Conservation (phyloP, 805 yeast genomes). For the Schwanniomyces sp. region DNA sequence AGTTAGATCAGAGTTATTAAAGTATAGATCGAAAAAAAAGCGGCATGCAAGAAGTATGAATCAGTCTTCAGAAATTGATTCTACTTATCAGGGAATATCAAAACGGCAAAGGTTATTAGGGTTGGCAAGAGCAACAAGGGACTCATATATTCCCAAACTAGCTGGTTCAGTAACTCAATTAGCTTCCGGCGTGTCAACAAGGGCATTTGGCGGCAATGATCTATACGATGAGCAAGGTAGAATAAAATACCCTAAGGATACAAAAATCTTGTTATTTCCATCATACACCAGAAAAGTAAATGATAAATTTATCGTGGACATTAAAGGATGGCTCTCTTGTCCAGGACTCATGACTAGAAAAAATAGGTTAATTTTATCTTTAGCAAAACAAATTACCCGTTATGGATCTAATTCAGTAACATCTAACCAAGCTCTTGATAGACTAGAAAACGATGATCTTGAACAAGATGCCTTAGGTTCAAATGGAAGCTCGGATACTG, state of each 20-base stretch:
- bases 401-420: slow-evolving; percentile 17
- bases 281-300: slow-evolving; percentile 30
- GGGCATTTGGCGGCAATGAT: slow-evolving; percentile 25
- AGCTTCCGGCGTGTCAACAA: slow-evolving; percentile 45
- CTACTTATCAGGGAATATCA: slow-evolving; percentile 11
- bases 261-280: slow-evolving; percentile 53
- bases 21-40: slow-evolving; percentile 4
- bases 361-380: slow-evolving; percentile 63
- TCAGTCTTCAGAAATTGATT: not conserved
- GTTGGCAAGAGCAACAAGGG: slow-evolving; percentile 54
- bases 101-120: slow-evolving; percentile 50
- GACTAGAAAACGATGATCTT: slow-evolving; percentile 25
- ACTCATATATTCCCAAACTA: slow-evolving; percentile 54
- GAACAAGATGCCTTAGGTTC: slow-evolving; percentile 22
- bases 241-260: slow-evolving; percentile 51
- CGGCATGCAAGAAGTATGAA: slow-evolving; percentile 17
- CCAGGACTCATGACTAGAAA: slow-evolving; percentile 73
- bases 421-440: slow-evolving; percentile 19
- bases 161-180: slow-evolving; percentile 48
- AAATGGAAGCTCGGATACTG: slow-evolving; percentile 18
- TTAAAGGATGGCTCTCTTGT: slow-evolving; percentile 71
- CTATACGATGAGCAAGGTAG: slow-evolving; percentile 27
- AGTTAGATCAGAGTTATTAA: slow-evolving; percentile 7
- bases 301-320: slow-evolving; percentile 45
- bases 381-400: slow-evolving; percentile 67